Evolutionary conservation across 805 yeast genomes (phyloP), one percentile per base, ranked within the genome.

Genomic region (Starmerella bombi): DNA sequence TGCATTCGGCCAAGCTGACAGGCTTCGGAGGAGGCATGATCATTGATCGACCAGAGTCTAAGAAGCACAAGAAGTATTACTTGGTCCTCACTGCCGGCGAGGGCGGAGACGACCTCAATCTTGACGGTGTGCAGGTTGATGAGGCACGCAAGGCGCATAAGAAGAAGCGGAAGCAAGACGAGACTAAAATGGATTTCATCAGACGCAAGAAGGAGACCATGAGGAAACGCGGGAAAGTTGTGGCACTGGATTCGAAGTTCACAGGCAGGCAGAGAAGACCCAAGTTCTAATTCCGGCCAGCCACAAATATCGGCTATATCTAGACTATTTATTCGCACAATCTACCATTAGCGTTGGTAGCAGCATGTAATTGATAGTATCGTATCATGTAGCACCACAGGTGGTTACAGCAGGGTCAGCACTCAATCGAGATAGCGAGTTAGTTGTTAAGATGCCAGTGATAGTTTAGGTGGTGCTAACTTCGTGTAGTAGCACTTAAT

Each of bases 21-120:
- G 98, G 98, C 1, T 91, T 91, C 59, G 88, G 84, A 42, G 96
- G 98, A 56, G 98, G 98, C 48, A 67, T 88, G 50, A 85, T 91
- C 19, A 72, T 88, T 29, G 98, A 91, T 60, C 88, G 86, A 46
- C 93, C 94, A 4, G 96, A 91, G 52, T 75, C 85, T 27, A 86
- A 83, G 58, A 82, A 80, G 60, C 83, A 88, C 58, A 84, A 79
- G 60, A 91, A 91, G 62, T 83, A 80, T 59, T 91, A 91, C 58
- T 63, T 91, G 44, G 95, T 91, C 16, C 65, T 91, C 46, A 79
- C 86, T 36, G 93, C 96, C 1, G 94, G 94, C 43, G 70, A 70
- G 41, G 66, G 80, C n/a, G 81, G 77, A 3, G 72, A 77, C 49
- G 75, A 72, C 22, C 69, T 86, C 49, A 86, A 88, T 57, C 66